phyloP scores from a whole-genome alignment of 2,329 filamentous ascomycete genomes.

The Penicillium sp. region DNA sequence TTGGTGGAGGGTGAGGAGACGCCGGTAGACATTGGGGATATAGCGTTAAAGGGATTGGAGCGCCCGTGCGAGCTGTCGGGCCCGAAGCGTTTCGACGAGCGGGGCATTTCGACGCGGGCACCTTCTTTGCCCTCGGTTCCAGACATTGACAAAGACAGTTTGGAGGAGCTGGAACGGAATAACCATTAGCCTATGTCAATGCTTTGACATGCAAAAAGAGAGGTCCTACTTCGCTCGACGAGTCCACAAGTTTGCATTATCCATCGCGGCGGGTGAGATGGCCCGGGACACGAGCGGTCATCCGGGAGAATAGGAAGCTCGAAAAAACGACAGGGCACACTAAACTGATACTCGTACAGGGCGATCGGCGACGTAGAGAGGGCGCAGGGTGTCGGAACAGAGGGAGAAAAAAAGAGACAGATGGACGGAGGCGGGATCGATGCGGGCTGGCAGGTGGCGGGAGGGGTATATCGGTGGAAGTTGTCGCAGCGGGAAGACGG shows the following conservation, averaged over 20 bases:
- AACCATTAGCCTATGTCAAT: constrained; percentile 25
- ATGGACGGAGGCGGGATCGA: constrained; percentile 21
- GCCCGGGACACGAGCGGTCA: constrained; percentile 40
- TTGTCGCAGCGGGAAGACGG: neutral
- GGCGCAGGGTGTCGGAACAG: neutral
- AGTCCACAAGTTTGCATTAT: constrained; percentile 53
- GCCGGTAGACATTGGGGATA: constrained; percentile 67
- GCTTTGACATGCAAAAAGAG: neutral
- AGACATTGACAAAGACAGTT: constrained; percentile 83
- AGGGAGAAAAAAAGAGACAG: constrained; percentile 4
- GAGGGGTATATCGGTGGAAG: constrained; percentile 4
- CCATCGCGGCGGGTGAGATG: constrained; percentile 42
- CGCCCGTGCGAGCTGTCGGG: constrained; percentile 69
- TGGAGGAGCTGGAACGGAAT: constrained; percentile 64
- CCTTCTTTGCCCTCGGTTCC: constrained; percentile 54
- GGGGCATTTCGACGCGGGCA: constrained; percentile 57
- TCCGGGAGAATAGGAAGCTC: constrained; percentile 27
- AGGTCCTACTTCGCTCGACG: constrained; percentile 48
- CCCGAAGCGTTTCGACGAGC: constrained; percentile 73
- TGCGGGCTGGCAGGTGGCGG: constrained; percentile 13
- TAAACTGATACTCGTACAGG: constrained; percentile 3
- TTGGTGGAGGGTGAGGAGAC: constrained; percentile 72
- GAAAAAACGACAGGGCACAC: constrained; percentile 13
- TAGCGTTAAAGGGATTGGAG: constrained; percentile 74
- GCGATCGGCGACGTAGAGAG: constrained; percentile 7